phyloP scores from a whole-genome alignment of 306 rosid species.

The Pyrus betulifolia region DNA sequence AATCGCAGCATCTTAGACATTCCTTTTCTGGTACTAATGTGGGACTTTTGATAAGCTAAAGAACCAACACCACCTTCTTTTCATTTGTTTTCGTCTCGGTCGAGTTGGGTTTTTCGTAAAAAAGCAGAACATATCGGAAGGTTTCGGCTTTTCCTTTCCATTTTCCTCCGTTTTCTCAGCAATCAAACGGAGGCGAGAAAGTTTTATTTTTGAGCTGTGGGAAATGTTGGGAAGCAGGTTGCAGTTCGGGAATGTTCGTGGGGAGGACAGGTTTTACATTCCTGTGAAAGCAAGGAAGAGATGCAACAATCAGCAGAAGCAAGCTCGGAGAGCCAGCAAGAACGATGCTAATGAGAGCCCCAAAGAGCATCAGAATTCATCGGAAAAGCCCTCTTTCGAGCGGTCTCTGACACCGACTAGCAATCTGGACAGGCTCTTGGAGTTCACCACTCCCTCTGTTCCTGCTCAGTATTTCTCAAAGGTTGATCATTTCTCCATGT shows the following conservation, averaged over 20 bases:
- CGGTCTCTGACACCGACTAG: conserved; percentile 21
- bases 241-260: conserved; percentile 47
- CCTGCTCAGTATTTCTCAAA: conserved; percentile 71
- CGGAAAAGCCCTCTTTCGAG: conserved; percentile 23
- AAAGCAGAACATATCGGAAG: not conserved
- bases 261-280: conserved; percentile 55
- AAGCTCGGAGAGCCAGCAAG: conserved; percentile 34
- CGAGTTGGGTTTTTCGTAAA: conserved; percentile 1
- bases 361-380: conserved; percentile 26
- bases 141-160: not conserved
- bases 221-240: conserved; percentile 58
- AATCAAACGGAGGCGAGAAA: conserved; percentile 8
- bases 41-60: not conserved
- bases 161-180: conserved; percentile 23
- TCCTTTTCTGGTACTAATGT: not conserved
- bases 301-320: conserved; percentile 50
- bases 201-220: conserved; percentile 8
- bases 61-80: not conserved
- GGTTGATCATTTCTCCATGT: conserved; percentile 39
- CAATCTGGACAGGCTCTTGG: conserved; percentile 65
- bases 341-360: conserved; percentile 36
- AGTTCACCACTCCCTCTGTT: conserved; percentile 60
- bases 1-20: not conserved
- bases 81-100: not conserved
- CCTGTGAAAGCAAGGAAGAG: conserved; percentile 64